Base-by-base conservation (phyloP, 257 asterid genomes). In the Solanum pennellii region DNA sequence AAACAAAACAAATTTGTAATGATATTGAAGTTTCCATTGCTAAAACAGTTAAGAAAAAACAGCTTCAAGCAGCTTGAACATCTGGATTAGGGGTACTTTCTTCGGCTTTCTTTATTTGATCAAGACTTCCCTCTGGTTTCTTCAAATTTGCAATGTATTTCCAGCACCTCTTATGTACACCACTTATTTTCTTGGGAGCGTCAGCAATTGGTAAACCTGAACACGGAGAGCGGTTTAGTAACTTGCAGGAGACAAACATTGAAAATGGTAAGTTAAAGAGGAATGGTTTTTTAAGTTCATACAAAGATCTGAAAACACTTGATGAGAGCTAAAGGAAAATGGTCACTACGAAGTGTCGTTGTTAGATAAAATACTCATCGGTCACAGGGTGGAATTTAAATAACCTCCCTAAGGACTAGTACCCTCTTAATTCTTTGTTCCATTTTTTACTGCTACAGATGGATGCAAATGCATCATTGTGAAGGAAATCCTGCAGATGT, bases 141-240 rank as follows among this genome's bases (percentile, higher is more conserved):
- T 88, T 92, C 3, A 87, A 23, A 85, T 92, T 91, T 9, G 94
- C 90, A 68, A 97, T 88, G 87, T 94, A 97, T 89, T 90, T 95
- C 98, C 99, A 97, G 90, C 98, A 97, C 85, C 98, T 96, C 89
- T 95, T 97, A 89, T 97, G 98, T 59, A 97, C 99, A 31, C 99
- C 98, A 3, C 98, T 97, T 60, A 97, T 95, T 92, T 97, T 97
- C 95, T 97, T 97, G 52, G 98, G 94, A 20, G 94, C 95, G n/a
- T 94, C 97, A 45, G 96, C 99, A 82, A 88, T 90, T 76, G 93
- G 93, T 77, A 76, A 49, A 47, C 85, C 85, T 82, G 85, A 49
- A 82, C 12, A 42, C 0, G 1, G 35, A 49, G 68, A 49, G 1
- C 5, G 20, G 9, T 49, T 80, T 27, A 79, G 29, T 47, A n/a